Evolutionary conservation across 805 yeast species (phyloP).

Genomic region (Monosporozyma unispora): DNA sequence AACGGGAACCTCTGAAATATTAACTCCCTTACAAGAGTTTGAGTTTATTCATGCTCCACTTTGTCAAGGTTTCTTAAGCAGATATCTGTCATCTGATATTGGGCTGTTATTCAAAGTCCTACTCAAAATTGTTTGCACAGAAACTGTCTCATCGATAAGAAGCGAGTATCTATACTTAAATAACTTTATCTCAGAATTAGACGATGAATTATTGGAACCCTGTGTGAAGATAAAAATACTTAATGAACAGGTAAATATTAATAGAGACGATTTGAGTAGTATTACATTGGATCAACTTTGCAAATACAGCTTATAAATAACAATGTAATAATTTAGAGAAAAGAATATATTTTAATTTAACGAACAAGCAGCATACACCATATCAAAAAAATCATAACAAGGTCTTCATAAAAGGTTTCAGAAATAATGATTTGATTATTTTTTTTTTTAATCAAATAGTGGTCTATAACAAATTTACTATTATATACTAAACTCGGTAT

Average conservation of each 20-base stretch:
- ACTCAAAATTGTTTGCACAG: conserved; percentile 3
- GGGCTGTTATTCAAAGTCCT: conserved; percentile 4
- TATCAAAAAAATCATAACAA: no score
- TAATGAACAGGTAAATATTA: conserved; percentile 6
- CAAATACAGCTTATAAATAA: background rate
- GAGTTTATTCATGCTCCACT: conserved; percentile 9
- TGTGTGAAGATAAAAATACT: conserved; percentile 5
- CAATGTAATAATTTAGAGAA: background rate
- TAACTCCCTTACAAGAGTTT: conserved; percentile 8
- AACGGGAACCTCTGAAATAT: background rate
- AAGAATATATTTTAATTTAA: background rate
- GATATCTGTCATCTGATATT: conserved; percentile 1
- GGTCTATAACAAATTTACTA: no score
- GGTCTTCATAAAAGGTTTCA: no score
- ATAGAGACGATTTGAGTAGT: conserved; percentile 2
- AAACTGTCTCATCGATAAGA: conserved; percentile 5
- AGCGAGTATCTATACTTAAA: conserved; percentile 5
- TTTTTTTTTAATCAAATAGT: no score
- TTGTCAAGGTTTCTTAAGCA: conserved; percentile 5
- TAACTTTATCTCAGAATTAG: background rate
- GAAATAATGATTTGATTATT: no score
- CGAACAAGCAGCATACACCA: no score
- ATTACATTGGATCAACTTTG: conserved; percentile 1
- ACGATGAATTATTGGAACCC: conserved; percentile 3
- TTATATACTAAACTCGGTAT: no score